Evolutionary conservation across 768 basidiomycete genomes (phyloP), one percentile per base, ranked within the genome.

Genomic region (Lactarius psammicola): DNA sequence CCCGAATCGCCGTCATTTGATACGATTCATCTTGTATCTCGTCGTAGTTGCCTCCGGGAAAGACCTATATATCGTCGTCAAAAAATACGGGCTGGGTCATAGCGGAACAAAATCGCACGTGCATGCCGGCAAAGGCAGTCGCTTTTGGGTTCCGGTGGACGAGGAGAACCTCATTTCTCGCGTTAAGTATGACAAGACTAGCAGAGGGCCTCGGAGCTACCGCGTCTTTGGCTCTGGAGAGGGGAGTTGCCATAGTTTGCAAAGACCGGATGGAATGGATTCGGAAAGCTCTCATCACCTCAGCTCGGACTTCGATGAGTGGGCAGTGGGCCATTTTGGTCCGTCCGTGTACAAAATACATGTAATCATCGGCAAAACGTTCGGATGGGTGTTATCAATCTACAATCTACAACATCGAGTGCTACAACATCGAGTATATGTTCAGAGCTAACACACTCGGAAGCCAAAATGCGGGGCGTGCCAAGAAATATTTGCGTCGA

Each of bases 11-110:
- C 17, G 88, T 90, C 64, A 86, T 79, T 36, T 74, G 74, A 23
- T 87, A 72, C 11, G 84, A 84, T 7, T 72, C 71, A 69, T 90
- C 89, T 68, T 90, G 87, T 62, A 77, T 75, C 56, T 78, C 68
- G 76, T 90, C 89, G 49, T 78, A 80, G 73, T 89, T 89, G 20
- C 89, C 89, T 17, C 89, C 89, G 8, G 89, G 89, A 70, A 90
- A 92, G 33, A 90, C 89, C 89, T 91, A 67, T 13, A 23, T 30
- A 30, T n/a, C n/a, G n/a, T n/a, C n/a, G n/a, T n/a, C n/a, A n/a
- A n/a, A 20, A 15, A 26, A n/a, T 11, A 38, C 36, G 56, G n/a
- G n/a, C n/a, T 40, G 17, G 17, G 49, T 51, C 26, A 15, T 51
- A 6, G 10, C 7, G 8, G 54, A 55, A 55, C 10, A 26, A 33